Evolutionary conservation across 2,329 filamentous ascomycete species (phyloP).

Genomic region (Pseudopithomyces chartarum): DNA sequence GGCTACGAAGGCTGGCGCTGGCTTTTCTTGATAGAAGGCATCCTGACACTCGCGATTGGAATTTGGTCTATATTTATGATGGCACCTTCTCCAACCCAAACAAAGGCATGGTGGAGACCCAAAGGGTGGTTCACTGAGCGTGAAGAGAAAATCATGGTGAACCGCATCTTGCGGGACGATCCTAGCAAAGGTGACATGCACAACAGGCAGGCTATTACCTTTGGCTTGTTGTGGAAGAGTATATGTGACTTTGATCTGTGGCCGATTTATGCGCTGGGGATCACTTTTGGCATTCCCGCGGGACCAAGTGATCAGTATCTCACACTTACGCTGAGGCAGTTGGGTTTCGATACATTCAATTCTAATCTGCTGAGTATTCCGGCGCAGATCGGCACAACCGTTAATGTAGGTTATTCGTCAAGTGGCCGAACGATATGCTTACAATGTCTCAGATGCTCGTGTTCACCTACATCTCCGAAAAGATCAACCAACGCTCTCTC

Average conservation of each 20-base stretch:
- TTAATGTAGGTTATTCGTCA: no score
- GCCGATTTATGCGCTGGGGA: slow-evolving; percentile 26
- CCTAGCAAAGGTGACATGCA: slow-evolving; percentile 60
- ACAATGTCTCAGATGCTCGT: no score
- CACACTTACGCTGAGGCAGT: slow-evolving; percentile 59
- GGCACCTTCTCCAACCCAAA: slow-evolving; percentile 61
- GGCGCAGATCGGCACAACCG: slow-evolving; percentile 11
- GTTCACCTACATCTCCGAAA: slow-evolving; percentile 51
- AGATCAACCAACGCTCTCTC: slow-evolving; percentile 51
- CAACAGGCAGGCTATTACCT: slow-evolving; percentile 27
- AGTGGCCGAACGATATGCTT: no score
- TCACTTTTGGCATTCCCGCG: slow-evolving; percentile 19
- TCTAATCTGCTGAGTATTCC: slow-evolving; percentile 66
- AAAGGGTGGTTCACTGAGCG: slow-evolving; percentile 68
- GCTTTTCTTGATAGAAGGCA: slow-evolving; percentile 54
- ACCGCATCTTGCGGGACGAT: slow-evolving; percentile 64
- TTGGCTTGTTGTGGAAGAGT: slow-evolving; percentile 19
- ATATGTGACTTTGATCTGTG: slow-evolving; percentile 26
- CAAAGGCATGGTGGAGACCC: slow-evolving; percentile 35
- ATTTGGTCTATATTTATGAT: slow-evolving; percentile 32
- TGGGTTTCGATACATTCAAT: slow-evolving; percentile 67
- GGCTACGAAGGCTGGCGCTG: slow-evolving; percentile 50
- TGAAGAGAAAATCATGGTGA: slow-evolving; percentile 70
- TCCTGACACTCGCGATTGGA: slow-evolving; percentile 26
- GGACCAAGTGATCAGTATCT: slow-evolving; percentile 41